Evolutionary conservation across 2,329 filamentous ascomycete species (phyloP), one percentile per base, ranked within the genome.

Genomic region (Ophiostoma sp.): DNA sequence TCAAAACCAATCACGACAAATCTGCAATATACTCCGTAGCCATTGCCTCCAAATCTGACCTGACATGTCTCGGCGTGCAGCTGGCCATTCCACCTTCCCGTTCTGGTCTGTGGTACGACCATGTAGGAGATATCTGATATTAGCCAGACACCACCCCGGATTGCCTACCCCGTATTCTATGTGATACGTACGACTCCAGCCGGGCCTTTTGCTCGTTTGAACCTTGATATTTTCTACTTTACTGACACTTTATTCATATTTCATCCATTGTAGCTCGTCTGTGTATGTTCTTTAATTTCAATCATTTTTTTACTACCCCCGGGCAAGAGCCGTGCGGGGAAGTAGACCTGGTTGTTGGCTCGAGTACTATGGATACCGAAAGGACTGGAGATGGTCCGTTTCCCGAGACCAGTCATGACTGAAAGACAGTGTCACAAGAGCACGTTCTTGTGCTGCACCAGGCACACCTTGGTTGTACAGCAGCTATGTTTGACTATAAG

Each of bases 51-150:
- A 31, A 27, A 57, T 11, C n/a, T 31, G 52, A 57, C 13, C 23
- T 27, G 52, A 57, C 52, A 27, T 13, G 52, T 15, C n/a, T 27
- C 23, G 52, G 52, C 23, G 52, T 27, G 23, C 10, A 31, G n/a
- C 52, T 27, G n/a, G 27, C 52, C 23, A 27, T 57, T 27, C 17
- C 27, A 27, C 52, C 52, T 57, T 57, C 23, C 52, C 23, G 23
- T 57, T 57, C 10, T 57, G 23, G n/a, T 15, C 3, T 31, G n/a
- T 31, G 52, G 52, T 27, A 23, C 11, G 52, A 57, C 52, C 52
- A 57, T 27, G 15, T 57, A 13, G 57, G 57, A 62, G 1, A 62
- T 62, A 62, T 62, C 27, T 62, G 57, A 62, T 62, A 62, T 62
- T 62, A 62, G 27, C 57, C 23, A 57, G 52, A 57, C 15, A 33